Evolutionary conservation across 257 asterid species (phyloP).

Genomic region (Prunella vulgaris): DNA sequence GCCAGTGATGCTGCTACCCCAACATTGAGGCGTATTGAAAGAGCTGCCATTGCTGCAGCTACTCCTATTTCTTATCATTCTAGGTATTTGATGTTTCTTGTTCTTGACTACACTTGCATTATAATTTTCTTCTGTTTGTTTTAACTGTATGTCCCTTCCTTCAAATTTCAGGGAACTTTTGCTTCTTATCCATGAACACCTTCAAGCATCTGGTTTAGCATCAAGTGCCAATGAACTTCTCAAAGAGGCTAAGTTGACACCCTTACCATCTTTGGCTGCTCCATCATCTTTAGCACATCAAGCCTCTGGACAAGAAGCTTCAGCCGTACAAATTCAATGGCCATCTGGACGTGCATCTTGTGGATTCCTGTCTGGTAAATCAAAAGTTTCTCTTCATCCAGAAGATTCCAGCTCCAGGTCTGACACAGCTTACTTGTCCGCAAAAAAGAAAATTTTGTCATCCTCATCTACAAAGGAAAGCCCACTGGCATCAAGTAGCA

Average conservation of each 20-base stretch:
- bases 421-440: slow-evolving; percentile 43
- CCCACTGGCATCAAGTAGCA: slow-evolving; percentile 39
- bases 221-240: slow-evolving; percentile 70
- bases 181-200: slow-evolving; percentile 89
- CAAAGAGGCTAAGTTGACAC: slow-evolving; percentile 85
- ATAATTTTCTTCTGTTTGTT: slow-evolving; percentile 6
- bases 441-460: slow-evolving; percentile 47
- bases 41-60: slow-evolving; percentile 99
- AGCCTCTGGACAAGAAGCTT: slow-evolving; percentile 59
- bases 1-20: slow-evolving; percentile 99
- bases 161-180: slow-evolving; percentile 76
- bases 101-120: slow-evolving; percentile 2
- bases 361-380: slow-evolving; percentile 69
- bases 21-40: slow-evolving; percentile 92
- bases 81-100: slow-evolving; percentile 43
- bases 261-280: slow-evolving; percentile 83
- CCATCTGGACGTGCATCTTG: slow-evolving; percentile 73
- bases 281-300: slow-evolving; percentile 85
- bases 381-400: slow-evolving; percentile 37
- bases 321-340: slow-evolving; percentile 73
- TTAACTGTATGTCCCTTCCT: slow-evolving; percentile 6
- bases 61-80: slow-evolving; percentile 95
- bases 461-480: slow-evolving; percentile 49
- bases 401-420: slow-evolving; percentile 44
- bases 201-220: slow-evolving; percentile 83